phyloP scores from a whole-genome alignment of 495 filamentous ascomycete genomes.

The Neurospora sp. region DNA sequence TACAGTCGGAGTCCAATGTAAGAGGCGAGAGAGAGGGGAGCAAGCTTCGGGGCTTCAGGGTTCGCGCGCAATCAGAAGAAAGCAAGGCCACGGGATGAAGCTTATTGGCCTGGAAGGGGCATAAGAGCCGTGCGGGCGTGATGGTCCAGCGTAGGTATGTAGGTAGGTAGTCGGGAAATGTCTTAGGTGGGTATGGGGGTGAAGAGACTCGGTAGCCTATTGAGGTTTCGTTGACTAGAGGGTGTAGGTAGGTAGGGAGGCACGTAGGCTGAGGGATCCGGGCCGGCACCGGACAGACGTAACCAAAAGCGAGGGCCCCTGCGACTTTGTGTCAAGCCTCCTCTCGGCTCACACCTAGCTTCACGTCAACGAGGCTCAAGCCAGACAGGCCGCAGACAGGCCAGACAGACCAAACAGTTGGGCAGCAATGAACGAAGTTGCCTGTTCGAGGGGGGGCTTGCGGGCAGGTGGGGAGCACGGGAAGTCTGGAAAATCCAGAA shows the following conservation, averaged over 20 bases:
- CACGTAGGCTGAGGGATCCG: not conserved
- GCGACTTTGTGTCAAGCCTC: not conserved
- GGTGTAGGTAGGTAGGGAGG: not conserved
- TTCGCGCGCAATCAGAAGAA: slow-evolving; percentile 3
- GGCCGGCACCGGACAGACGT: not conserved
- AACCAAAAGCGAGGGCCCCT: not conserved
- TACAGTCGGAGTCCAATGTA: not conserved
- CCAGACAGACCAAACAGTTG: slow-evolving; percentile 11
- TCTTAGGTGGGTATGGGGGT: not conserved
- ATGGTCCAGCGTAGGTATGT: not conserved
- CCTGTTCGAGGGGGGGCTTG: slow-evolving; percentile 7
- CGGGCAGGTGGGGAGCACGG: slow-evolving; percentile 13
- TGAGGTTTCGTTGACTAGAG: not conserved
- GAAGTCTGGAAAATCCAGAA: slow-evolving; percentile 7
- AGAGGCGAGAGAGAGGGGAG: not conserved
- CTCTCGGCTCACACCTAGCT: not conserved
- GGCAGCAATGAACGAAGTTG: slow-evolving; percentile 21
- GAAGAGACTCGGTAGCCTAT: not conserved
- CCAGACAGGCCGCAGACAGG: slow-evolving; percentile 7
- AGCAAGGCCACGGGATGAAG: slow-evolving; percentile 3
- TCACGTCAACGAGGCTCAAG: slow-evolving; percentile 8
- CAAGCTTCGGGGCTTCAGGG: slow-evolving; percentile 3
- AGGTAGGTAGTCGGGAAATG: not conserved
- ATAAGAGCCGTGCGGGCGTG: not conserved
- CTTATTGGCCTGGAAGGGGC: slow-evolving; percentile 13